Evolutionary conservation across 106 monocot genomes (phyloP).

Genomic region (Dendrobium catenatum): DNA sequence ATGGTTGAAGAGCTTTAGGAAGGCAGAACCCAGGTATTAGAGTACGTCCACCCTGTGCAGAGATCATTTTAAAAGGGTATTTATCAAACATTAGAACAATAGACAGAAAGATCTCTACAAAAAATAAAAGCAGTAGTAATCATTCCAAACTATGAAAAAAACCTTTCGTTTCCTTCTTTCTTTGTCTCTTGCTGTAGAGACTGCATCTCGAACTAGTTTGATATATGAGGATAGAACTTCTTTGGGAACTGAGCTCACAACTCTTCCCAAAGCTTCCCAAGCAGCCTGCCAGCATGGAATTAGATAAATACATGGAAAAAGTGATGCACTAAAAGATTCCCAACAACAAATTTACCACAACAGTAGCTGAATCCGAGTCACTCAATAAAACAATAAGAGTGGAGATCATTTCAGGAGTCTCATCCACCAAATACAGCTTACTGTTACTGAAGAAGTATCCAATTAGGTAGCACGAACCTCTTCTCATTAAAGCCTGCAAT

Average conservation of each 20-base stretch:
- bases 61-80: neutral
- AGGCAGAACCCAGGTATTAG: conserved; percentile 94
- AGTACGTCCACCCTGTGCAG: conserved; percentile 67
- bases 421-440: conserved; percentile 84
- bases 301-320: conserved; percentile 4
- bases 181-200: conserved; percentile 96
- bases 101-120: neutral
- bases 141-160: neutral
- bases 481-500: conserved; percentile 68
- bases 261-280: conserved; percentile 89
- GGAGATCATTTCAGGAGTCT: conserved; percentile 69
- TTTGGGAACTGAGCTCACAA: conserved; percentile 81
- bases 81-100: neutral
- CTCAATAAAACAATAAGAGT: conserved; percentile 72
- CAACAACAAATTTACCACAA: conserved; percentile 35
- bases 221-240: conserved; percentile 76
- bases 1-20: conserved; percentile 94
- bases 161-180: conserved; percentile 95
- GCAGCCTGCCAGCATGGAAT: conserved; percentile 41
- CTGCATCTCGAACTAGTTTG: conserved; percentile 91
- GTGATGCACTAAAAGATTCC: neutral
- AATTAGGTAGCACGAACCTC: conserved; percentile 83
- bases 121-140: neutral
- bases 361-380: conserved; percentile 70
- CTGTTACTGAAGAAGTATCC: conserved; percentile 93